phyloP scores from a whole-genome alignment of 2,329 filamentous ascomycete species.

The Epichloe sibirici region DNA sequence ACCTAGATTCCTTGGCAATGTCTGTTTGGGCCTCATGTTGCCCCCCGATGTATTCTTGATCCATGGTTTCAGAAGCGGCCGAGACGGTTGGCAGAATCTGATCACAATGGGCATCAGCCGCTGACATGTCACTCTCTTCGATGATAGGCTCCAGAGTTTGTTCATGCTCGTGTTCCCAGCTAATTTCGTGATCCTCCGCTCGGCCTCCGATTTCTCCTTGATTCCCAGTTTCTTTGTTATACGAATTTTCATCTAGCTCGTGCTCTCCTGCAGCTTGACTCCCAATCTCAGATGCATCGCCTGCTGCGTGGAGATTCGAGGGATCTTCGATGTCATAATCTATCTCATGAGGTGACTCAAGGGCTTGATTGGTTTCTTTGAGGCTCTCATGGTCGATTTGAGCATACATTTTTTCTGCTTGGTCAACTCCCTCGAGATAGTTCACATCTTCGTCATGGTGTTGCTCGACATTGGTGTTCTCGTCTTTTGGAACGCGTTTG shows the following conservation, averaged over 20 bases:
- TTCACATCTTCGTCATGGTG: constrained; percentile 8
- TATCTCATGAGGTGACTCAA: constrained; percentile 20
- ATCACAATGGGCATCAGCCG: background rate
- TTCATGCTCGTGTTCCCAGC: constrained; percentile 12
- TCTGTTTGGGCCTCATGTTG: background rate
- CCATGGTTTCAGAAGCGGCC: background rate
- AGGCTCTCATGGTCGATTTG: constrained; percentile 3
- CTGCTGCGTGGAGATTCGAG: background rate
- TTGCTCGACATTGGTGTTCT: constrained; percentile 1
- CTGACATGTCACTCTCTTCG: background rate
- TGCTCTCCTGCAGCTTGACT: background rate
- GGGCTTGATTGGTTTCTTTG: constrained; percentile 4
- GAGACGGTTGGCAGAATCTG: background rate
- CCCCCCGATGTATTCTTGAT: background rate
- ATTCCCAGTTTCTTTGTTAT: background rate
- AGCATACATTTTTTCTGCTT: background rate
- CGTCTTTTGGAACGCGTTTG: background rate
- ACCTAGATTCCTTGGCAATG: background rate
- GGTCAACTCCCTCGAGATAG: constrained; percentile 2
- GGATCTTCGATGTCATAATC: constrained; percentile 22
- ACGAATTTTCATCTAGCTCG: background rate
- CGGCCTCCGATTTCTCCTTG: background rate
- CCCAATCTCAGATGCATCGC: background rate
- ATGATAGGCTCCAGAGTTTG: background rate
- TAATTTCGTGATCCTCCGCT: constrained; percentile 11